phyloP scores from a whole-genome alignment of 352 stramenopile species.

The Pythium myriotylum region DNA sequence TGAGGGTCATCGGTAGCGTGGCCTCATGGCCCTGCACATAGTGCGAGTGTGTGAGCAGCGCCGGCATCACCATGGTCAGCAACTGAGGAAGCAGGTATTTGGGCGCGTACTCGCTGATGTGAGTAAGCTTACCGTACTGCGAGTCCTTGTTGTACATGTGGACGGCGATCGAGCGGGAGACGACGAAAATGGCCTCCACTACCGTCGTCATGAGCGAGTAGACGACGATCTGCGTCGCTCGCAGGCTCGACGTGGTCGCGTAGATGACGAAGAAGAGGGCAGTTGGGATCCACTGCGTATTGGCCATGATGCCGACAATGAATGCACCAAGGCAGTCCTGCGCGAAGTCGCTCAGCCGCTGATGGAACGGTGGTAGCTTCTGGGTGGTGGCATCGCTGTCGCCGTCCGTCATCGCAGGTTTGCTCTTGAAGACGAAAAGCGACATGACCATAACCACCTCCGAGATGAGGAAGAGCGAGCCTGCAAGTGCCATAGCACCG shows the following conservation, averaged over 20 bases:
- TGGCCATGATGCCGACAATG: slow-evolving; percentile 52
- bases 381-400: neutral
- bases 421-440: slow-evolving; percentile 60
- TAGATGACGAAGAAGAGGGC: slow-evolving; percentile 59
- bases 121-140: slow-evolving; percentile 40
- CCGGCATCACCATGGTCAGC: slow-evolving; percentile 42
- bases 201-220: slow-evolving; percentile 42
- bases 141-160: slow-evolving; percentile 69
- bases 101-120: slow-evolving; percentile 51
- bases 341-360: slow-evolving; percentile 44
- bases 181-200: slow-evolving; percentile 58
- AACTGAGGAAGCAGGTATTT: slow-evolving; percentile 62
- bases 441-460: slow-evolving; percentile 87
- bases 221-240: slow-evolving; percentile 33
- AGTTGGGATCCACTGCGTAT: slow-evolving; percentile 69
- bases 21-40: slow-evolving; percentile 52
- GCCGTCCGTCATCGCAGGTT: neutral
- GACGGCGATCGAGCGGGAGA: slow-evolving; percentile 55
- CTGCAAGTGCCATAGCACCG: slow-evolving; percentile 66
- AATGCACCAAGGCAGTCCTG: slow-evolving; percentile 61
- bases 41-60: slow-evolving; percentile 49
- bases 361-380: slow-evolving; percentile 16
- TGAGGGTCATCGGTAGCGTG: slow-evolving; percentile 39
- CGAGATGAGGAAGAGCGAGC: slow-evolving; percentile 60
- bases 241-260: slow-evolving; percentile 47